Evolutionary conservation across 345 rosid species (phyloP).

Genomic region (Aquilaria sinensis): DNA sequence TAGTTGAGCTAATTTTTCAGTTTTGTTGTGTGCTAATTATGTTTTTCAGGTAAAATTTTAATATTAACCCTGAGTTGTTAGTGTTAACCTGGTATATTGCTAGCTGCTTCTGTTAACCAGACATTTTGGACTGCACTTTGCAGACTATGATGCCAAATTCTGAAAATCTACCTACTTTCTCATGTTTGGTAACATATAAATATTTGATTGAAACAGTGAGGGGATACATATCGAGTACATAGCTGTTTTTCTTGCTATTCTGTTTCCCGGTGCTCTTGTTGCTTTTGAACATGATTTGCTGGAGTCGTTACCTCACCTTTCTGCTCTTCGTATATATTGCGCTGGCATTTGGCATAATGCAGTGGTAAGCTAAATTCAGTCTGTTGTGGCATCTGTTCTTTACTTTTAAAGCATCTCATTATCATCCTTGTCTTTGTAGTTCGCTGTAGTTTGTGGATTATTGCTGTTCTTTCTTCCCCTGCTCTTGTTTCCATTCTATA

Average conservation of each 20-base stretch:
- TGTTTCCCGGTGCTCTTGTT: slow-evolving; percentile 91
- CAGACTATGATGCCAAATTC: too few relatives aligned
- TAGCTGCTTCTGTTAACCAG: too few relatives aligned
- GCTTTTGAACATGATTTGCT: slow-evolving; percentile 68
- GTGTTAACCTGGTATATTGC: too few relatives aligned
- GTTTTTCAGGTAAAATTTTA: too few relatives aligned
- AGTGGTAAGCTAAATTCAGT: slow-evolving; percentile 38
- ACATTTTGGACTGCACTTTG: too few relatives aligned
- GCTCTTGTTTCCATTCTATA: slow-evolving; percentile 54
- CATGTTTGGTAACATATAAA: slow-evolving; percentile 27
- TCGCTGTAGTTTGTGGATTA: slow-evolving; percentile 61
- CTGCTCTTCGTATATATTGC: slow-evolving; percentile 71
- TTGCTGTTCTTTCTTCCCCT: slow-evolving; percentile 49
- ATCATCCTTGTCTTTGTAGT: slow-evolving; percentile 22
- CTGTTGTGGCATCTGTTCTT: not conserved
- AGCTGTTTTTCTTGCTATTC: slow-evolving; percentile 70
- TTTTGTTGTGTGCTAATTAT: too few relatives aligned
- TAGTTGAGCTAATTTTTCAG: too few relatives aligned
- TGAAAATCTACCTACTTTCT: slow-evolving; percentile 15
- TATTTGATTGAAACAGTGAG: slow-evolving; percentile 59
- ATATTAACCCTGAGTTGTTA: too few relatives aligned
- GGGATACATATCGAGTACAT: slow-evolving; percentile 75
- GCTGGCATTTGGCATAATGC: slow-evolving; percentile 99
- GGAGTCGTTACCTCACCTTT: slow-evolving; percentile 39
- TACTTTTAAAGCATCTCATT: too few relatives aligned